Base-by-base conservation (phyloP, 805 yeast genomes). In the Cyberlindnera veronae region DNA sequence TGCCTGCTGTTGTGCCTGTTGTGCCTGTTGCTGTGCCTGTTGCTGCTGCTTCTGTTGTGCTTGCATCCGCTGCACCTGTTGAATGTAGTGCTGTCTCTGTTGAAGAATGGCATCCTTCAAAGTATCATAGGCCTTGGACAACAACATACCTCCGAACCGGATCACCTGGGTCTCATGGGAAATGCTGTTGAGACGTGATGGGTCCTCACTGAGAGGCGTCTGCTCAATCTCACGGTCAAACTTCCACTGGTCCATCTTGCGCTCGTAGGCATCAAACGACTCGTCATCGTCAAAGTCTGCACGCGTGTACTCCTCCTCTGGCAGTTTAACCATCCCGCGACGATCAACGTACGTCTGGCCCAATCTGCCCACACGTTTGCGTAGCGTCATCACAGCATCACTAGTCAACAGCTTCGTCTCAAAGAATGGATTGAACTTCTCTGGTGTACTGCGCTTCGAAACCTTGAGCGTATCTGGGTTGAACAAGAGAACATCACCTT, bases 101-200 rank as follows among this genome's bases (percentile, higher is more conserved):
- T 80, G 79, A 54, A 78, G 73, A 40, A 85, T 79, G 16, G 90
- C 83, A 57, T 89, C 88, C 52, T 87, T 69, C 48, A 81, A 66
- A 36, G 81, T 74, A 39, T 89, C 96, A 57, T 85, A 85, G 0
- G 96, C 81, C 61, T 90, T 91, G 4, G 93, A 78, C 30, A 89
- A 69, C 23, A 91, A 64, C 96, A 89, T 89, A 6, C 95, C 78
- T 8, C 96, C 96, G 63, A 90, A 90, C 44, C 97, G 70, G 22
- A 91, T 85, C 1, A 85, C 81, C 62, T 90, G 97, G 2, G 96
- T 89, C 37, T 81, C 91, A 39, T 82, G 82, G 12, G 88, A 77
- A 30, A 90, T 87, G 48, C 84, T 83, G 57, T 90, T 90, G 53
- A 90, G 70, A 40, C 76, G 73, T 0, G 95, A 80, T 0, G 97